These are phyloP conservation scores for Panellus pusillus DNA, from an alignment of 768 basidiomycete species.

Conservation along the genomic window DNA sequence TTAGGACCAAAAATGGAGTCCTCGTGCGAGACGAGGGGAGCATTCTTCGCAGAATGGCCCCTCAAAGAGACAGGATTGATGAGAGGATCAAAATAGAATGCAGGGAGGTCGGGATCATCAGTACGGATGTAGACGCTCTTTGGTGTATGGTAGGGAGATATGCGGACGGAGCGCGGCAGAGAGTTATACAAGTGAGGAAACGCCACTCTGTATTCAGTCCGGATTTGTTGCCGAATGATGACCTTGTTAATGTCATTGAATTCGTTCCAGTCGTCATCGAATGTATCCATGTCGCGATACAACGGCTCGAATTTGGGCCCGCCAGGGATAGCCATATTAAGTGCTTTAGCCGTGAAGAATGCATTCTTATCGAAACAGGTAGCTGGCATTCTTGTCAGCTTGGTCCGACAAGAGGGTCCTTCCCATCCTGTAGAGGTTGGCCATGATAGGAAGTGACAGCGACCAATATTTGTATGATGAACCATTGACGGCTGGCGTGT, in stretches of 20 bases:
- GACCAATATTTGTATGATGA: conserved; percentile 93
- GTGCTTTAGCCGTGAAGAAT: conserved; percentile 97
- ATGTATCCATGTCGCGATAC: conserved; percentile 94
- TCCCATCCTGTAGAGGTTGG: conserved; percentile 93
- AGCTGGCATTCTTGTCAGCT: conserved; percentile 85
- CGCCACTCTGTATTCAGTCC: conserved; percentile 98
- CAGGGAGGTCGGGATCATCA: conserved; percentile 98
- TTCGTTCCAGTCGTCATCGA: conserved; percentile 99
- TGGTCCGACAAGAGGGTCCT: conserved; percentile 92
- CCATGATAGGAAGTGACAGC: conserved; percentile 91
- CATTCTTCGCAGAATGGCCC: conserved; percentile 80
- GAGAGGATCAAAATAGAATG: conserved; percentile 98
- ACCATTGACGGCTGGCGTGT: conserved; percentile 90
- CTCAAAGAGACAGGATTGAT: conserved; percentile 97
- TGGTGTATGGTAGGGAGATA: conserved; percentile 88
- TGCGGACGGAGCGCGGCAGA: conserved; percentile 88
- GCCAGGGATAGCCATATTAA: conserved; percentile 96
- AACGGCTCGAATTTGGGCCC: conserved; percentile 99
- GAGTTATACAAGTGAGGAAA: conserved; percentile 99
- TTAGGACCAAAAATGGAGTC: conserved; percentile 91
- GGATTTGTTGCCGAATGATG: conserved; percentile 97
- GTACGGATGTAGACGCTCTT: conserved; percentile 99
- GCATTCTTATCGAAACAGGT: conserved; percentile 97
- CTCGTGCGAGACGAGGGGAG: conserved; percentile 83
- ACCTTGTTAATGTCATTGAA: conserved; percentile 99